Evolutionary conservation across 345 rosid species (phyloP), one percentile per base, ranked within the genome.

Genomic region (Toxicodendron radicans): DNA sequence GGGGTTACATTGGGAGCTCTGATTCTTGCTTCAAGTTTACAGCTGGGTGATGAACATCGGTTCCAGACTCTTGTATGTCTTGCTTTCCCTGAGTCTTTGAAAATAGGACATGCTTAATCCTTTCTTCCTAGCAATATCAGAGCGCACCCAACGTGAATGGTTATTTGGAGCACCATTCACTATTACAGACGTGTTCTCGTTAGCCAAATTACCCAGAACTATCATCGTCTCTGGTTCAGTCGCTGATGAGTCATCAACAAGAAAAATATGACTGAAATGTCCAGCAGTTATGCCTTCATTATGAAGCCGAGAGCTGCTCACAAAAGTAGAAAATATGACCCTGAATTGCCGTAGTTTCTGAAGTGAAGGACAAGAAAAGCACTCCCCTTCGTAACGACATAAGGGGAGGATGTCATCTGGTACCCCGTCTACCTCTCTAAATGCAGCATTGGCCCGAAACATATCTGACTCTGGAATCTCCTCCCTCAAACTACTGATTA

Each of bases 381-480:
- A n/a, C n/a, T n/a, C n/a, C n/a, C n/a, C n/a, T n/a, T n/a, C n/a
- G n/a, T n/a, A n/a, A n/a, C n/a, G n/a, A n/a, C n/a, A n/a, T n/a
- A n/a, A n/a, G n/a, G n/a, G 53, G 10, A 85, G 82, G 68, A 80
- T 76, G 66, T 85, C 88, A 0, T 0, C 30, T 1, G 82, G 75
- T 10, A 78, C 79, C 41, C 18, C 84, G 20, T 70, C 81, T 12
- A 67, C 17, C 74, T 79, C 84, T 41, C 87, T 72, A 51, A 85
- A 79, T 35, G 87, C 84, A 72, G 83, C 85, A 67, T 82, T 85
- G 54, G 82, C 88, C 68, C 82, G 58, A 69, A 85, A 82, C 38
- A 78, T 73, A 3, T 71, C 70, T 0, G 75, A 57, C 38, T 61
- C 76, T 1, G 81, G 79, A 51, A 82, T 73, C 11, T 71, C 18